A percentile compares a stretch with the other conserved stretches of the same genome.
These are phyloP conservation scores for Cardamine chenopodiifolia DNA, from an alignment of 345 rosid species.

Conservation along the genomic window DNA sequence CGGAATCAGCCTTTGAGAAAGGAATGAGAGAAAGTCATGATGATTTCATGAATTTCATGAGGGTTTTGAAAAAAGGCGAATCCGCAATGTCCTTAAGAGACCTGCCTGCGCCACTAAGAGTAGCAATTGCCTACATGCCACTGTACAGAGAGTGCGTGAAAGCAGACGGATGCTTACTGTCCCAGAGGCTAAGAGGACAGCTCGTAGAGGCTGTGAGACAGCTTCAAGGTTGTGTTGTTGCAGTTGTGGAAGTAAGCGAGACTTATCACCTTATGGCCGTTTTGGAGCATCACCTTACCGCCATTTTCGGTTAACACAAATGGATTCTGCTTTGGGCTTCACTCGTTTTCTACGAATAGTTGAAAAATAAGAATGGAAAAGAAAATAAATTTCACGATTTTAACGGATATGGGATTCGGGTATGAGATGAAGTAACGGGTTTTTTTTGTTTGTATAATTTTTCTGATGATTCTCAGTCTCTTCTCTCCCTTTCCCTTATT, in stretches of 20 bases:
- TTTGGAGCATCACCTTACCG: slow-evolving; percentile 78
- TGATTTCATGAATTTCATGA: slow-evolving; percentile 65
- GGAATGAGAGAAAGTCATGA: slow-evolving; percentile 74
- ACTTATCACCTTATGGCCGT: slow-evolving; percentile 57
- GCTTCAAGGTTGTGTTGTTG: slow-evolving; percentile 61
- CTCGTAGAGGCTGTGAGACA: slow-evolving; percentile 83
- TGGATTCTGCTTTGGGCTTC: slow-evolving; percentile 14
- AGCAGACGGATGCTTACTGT: slow-evolving; percentile 60
- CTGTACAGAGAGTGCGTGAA: slow-evolving; percentile 76
- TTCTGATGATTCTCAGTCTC: background rate
- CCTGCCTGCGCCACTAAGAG: slow-evolving; percentile 77
- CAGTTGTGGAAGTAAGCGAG: slow-evolving; percentile 54
- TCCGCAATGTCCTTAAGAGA: slow-evolving; percentile 69
- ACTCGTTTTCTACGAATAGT: slow-evolving; percentile 15
- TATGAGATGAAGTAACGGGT: slow-evolving; percentile 18
- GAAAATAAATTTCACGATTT: slow-evolving; percentile 12
- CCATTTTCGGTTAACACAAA: slow-evolving; percentile 55
- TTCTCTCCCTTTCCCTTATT: background rate
- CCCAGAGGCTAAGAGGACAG: slow-evolving; percentile 87
- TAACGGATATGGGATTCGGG: slow-evolving; percentile 16
- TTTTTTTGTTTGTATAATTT: slow-evolving; percentile 21
- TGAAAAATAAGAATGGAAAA: slow-evolving; percentile 11
- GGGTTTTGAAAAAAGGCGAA: slow-evolving; percentile 66
- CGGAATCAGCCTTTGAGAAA: slow-evolving; percentile 74
- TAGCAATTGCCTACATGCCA: slow-evolving; percentile 79